phyloP scores from a whole-genome alignment of 1,284 basidiomycete species.

The Moesziomyces sp. region DNA sequence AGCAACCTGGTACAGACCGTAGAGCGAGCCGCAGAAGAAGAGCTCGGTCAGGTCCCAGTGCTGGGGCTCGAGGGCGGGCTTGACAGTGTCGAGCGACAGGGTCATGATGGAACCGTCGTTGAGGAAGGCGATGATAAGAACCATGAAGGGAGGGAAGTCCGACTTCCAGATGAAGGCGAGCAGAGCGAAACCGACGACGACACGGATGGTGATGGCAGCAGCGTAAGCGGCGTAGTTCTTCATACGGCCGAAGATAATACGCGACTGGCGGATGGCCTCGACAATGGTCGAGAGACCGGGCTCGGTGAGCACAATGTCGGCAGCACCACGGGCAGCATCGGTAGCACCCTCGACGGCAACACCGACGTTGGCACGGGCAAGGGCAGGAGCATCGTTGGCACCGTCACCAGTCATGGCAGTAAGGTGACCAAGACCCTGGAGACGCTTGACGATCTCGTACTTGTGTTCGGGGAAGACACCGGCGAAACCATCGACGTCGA shows the following conservation, averaged over 20 bases:
- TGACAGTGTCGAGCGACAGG: constrained; percentile 92
- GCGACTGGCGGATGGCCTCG: constrained; percentile 92
- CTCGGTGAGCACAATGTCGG: constrained; percentile 93
- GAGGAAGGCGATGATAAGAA: constrained; percentile 93
- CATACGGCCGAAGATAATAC: constrained; percentile 98
- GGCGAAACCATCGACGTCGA: constrained; percentile 90
- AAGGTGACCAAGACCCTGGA: constrained; percentile 78
- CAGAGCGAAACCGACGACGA: constrained; percentile 95
- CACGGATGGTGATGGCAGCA: constrained; percentile 95
- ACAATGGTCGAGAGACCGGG: constrained; percentile 96
- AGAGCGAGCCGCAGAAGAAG: constrained; percentile 92
- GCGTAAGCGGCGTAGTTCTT: constrained; percentile 88
- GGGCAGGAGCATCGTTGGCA: constrained; percentile 93
- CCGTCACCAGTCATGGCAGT: constrained; percentile 83
- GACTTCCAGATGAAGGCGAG: constrained; percentile 95
- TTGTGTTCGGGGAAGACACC: constrained; percentile 98
- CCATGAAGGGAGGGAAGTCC: constrained; percentile 99
- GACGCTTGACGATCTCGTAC: constrained; percentile 89
- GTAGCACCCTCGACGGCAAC: constrained; percentile 95
- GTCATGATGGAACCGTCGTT: constrained; percentile 99
- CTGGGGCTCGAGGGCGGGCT: constrained; percentile 86
- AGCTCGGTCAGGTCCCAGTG: constrained; percentile 97
- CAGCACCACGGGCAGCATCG: constrained; percentile 92
- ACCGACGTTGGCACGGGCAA: constrained; percentile 85
- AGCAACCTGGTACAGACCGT: constrained; percentile 89